These are phyloP conservation scores for Coemansia furcata DNA, from an alignment of 192 early-diverging fungal genomes.

Conservation along the genomic window DNA sequence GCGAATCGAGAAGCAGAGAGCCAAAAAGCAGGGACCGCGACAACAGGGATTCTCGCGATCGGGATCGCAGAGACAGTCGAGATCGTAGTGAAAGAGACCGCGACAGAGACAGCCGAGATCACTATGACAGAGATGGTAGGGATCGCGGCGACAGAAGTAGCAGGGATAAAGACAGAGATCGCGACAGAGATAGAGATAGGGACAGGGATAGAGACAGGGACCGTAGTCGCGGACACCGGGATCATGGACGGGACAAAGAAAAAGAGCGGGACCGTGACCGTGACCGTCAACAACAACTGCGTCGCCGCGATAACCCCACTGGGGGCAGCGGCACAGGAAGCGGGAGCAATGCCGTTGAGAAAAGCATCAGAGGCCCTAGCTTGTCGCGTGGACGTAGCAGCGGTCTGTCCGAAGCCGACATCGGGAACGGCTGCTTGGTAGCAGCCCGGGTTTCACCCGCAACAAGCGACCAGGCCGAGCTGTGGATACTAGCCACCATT, in stretches of 20 bases:
- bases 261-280: slow-evolving; percentile 6
- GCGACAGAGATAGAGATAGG: slow-evolving; percentile 12
- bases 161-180: slow-evolving; percentile 12
- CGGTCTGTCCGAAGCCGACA: not conserved
- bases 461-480: slow-evolving; percentile 19
- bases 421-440: slow-evolving; percentile 34
- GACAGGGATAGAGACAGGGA: slow-evolving; percentile 14
- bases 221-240: slow-evolving; percentile 1
- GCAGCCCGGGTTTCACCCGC: slow-evolving; percentile 32
- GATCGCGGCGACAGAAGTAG: not conserved
- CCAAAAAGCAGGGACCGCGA: slow-evolving; percentile 1
- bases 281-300: not conserved
- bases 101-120: slow-evolving; percentile 1
- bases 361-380: not conserved
- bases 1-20: slow-evolving; percentile 2
- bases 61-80: not conserved
- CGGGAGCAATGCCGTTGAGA: not conserved
- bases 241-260: slow-evolving; percentile 2
- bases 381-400: slow-evolving; percentile 4
- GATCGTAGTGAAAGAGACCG: slow-evolving; percentile 1
- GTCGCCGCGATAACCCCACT: slow-evolving; percentile 2
- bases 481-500: slow-evolving; percentile 47
- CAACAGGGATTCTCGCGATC: not conserved
- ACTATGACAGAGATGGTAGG: slow-evolving; percentile 2
- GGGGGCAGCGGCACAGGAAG: not conserved